Evolutionary conservation across 2,329 filamentous ascomycete genomes (phyloP).

Genomic region (Penicillium thymicola): DNA sequence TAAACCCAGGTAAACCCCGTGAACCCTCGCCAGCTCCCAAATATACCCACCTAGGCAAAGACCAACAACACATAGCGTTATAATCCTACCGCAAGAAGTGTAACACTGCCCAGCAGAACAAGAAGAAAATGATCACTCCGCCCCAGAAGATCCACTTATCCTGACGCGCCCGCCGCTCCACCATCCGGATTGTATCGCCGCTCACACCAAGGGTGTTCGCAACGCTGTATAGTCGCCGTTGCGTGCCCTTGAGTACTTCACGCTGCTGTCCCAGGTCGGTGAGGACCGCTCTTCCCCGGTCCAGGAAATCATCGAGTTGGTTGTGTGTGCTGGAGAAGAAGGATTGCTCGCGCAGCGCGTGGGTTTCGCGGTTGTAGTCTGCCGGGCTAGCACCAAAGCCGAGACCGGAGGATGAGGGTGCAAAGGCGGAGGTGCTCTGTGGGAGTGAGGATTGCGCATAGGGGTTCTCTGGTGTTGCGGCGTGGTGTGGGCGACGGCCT

Average conservation of each 20-base stretch:
- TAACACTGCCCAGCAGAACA: slow-evolving; percentile 88
- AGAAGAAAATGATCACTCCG: slow-evolving; percentile 80
- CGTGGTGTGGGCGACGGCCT: slow-evolving; percentile 74
- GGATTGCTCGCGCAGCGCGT: slow-evolving; percentile 82
- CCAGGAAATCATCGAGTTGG: slow-evolving; percentile 90
- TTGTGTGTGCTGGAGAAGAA: slow-evolving; percentile 80
- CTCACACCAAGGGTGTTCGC: slow-evolving; percentile 91
- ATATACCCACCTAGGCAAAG: background rate
- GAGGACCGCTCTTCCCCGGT: slow-evolving; percentile 83
- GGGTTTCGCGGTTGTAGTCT: slow-evolving; percentile 69
- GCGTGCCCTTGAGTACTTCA: slow-evolving; percentile 92
- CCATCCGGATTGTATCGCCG: slow-evolving; percentile 95
- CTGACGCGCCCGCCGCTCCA: slow-evolving; percentile 84
- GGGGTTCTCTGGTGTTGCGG: slow-evolving; percentile 85
- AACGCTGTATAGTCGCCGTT: slow-evolving; percentile 84
- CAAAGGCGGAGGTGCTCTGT: slow-evolving; percentile 41
- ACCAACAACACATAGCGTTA: background rate
- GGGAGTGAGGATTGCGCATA: slow-evolving; percentile 64
- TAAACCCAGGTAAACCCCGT: background rate
- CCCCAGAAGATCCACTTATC: slow-evolving; percentile 98
- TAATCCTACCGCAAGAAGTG: slow-evolving; percentile 68
- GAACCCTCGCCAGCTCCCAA: background rate
- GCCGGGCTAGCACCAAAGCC: slow-evolving; percentile 46
- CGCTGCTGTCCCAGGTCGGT: slow-evolving; percentile 84
- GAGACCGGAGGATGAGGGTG: slow-evolving; percentile 37